phyloP scores from a whole-genome alignment of 805 yeast genomes.

The Kazachstania bromeliacearum region DNA sequence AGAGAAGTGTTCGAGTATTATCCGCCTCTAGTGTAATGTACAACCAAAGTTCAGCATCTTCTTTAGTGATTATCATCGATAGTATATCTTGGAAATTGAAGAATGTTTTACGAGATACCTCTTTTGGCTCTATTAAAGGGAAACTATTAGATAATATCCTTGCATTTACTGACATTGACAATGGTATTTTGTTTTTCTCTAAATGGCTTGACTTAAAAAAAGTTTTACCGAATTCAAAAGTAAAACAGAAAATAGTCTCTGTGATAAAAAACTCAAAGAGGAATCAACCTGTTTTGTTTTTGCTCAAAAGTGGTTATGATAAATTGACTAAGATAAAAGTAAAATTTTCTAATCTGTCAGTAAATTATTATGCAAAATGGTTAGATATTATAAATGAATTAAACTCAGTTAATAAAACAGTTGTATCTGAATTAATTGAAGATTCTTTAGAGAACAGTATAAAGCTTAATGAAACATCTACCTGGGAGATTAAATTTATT shows the following conservation, averaged over 20 bases:
- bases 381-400: conserved; percentile 20
- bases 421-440: background rate
- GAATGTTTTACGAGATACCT: conserved; percentile 5
- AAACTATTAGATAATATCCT: conserved; percentile 6
- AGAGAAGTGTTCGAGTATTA: conserved; percentile 22
- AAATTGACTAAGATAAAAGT: conserved; percentile 29
- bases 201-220: conserved; percentile 10
- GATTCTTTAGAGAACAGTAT: background rate
- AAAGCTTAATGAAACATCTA: background rate
- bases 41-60: conserved; percentile 14
- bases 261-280: conserved; percentile 29
- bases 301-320: conserved; percentile 31
- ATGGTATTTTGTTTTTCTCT: conserved; percentile 10
- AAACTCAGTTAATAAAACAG: background rate
- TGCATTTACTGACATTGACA: conserved; percentile 9
- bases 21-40: conserved; percentile 19
- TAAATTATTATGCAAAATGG: conserved; percentile 59
- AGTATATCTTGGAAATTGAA: conserved; percentile 8
- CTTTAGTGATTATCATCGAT: conserved; percentile 11
- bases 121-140: conserved; percentile 16
- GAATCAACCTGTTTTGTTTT: conserved; percentile 34
- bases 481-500: conserved; percentile 20
- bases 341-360: conserved; percentile 36
- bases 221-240: background rate
- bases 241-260: conserved; percentile 26